These are phyloP conservation scores for Thelephora aurantiotincta DNA, from an alignment of 768 basidiomycete species.

Conservation along the genomic window DNA sequence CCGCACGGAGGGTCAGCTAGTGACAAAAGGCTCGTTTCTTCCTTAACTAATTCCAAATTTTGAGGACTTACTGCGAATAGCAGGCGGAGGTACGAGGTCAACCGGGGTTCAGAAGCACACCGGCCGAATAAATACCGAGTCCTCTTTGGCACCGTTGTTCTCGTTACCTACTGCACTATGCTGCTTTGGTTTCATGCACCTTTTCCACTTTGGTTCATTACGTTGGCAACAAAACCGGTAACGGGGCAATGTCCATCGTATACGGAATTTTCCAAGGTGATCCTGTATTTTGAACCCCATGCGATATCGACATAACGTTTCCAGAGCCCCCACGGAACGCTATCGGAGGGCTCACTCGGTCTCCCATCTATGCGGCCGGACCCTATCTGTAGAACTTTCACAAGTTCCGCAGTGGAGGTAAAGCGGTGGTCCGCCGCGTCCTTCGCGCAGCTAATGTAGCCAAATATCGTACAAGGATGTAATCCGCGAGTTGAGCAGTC, in stretches of 20 bases:
- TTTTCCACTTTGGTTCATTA: neutral
- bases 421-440: neutral
- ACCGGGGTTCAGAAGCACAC: no score
- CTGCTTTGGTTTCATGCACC: neutral
- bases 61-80: no score
- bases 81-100: no score
- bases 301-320: neutral
- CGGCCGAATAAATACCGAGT: no score
- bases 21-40: no score
- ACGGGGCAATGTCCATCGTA: neutral
- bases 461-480: slow-evolving; percentile 34
- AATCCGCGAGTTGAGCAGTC: slow-evolving; percentile 55
- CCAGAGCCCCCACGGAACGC: slow-evolving; percentile 44
- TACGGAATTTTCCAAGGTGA: neutral
- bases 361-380: slow-evolving; percentile 65
- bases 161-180: neutral
- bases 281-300: neutral
- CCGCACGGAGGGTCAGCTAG: no score
- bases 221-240: neutral
- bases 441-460: neutral
- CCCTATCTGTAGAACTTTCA: slow-evolving; percentile 61
- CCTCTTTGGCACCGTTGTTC: neutral
- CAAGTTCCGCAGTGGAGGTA: slow-evolving; percentile 63
- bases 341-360: slow-evolving; percentile 43
- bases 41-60: no score